Evolutionary conservation across 1,284 basidiomycete species (phyloP).

Genomic region (Trametes pubescens): DNA sequence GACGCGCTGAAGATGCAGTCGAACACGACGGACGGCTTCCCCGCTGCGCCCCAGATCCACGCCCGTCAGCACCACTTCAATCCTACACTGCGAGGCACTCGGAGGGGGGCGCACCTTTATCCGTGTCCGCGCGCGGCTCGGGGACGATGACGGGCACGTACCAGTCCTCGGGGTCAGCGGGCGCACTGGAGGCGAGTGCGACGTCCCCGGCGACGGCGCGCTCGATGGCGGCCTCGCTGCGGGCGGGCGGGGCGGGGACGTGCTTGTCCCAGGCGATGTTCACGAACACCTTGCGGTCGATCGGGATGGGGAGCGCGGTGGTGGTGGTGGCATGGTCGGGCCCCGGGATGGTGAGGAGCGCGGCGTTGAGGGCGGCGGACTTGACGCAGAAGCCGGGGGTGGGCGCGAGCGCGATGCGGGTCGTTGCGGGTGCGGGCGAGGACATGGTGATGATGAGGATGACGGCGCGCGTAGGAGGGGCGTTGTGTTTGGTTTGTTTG

Average conservation of each 20-base stretch:
- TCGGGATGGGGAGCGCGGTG: constrained; percentile 48
- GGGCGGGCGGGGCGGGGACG: constrained; percentile 71
- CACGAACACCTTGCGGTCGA: constrained; percentile 70
- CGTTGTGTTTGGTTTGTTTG: too few species aligned
- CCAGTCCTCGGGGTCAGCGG: constrained; percentile 53
- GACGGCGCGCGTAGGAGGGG: background rate
- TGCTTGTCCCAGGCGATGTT: constrained; percentile 74
- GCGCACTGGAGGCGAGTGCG: constrained; percentile 2
- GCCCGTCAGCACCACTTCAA: background rate
- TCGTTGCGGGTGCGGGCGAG: constrained; percentile 22
- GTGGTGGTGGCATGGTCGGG: constrained; percentile 37
- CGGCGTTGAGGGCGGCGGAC: constrained; percentile 52
- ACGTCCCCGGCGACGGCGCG: constrained; percentile 52
- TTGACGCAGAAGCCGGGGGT: constrained; percentile 69
- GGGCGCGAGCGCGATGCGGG: constrained; percentile 57
- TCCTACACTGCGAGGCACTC: background rate
- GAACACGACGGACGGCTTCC: constrained; percentile 71
- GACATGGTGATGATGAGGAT: constrained; percentile 1
- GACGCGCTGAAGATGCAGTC: constrained; percentile 71
- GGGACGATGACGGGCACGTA: constrained; percentile 79
- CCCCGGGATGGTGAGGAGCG: constrained; percentile 42
- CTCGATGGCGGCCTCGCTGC: constrained; percentile 61
- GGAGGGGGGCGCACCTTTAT: constrained; percentile 64
- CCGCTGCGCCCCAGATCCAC: constrained; percentile 52
- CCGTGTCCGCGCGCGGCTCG: constrained; percentile 63